phyloP scores from a whole-genome alignment of 1,284 basidiomycete genomes.

The Ceratobasidium sp. region DNA sequence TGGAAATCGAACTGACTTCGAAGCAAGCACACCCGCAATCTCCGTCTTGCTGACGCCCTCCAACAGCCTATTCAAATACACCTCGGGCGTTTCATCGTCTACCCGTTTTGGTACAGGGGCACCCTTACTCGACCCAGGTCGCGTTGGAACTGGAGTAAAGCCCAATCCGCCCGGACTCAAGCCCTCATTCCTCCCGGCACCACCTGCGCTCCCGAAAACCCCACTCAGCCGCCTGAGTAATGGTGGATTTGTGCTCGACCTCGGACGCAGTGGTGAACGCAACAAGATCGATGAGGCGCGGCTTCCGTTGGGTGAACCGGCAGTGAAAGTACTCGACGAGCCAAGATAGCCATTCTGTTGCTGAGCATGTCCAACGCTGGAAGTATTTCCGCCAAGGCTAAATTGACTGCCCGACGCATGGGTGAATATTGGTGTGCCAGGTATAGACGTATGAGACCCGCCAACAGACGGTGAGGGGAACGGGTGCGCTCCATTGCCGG shows the following conservation, averaged over 20 bases:
- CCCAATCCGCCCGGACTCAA: background rate
- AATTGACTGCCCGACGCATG: conserved; percentile 23
- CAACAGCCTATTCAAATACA: conserved; percentile 70
- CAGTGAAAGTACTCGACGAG: conserved; percentile 8
- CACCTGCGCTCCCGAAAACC: conserved; percentile 28
- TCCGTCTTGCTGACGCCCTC: conserved; percentile 75
- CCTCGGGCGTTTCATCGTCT: conserved; percentile 71
- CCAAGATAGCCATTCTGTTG: background rate
- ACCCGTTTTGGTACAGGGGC: background rate
- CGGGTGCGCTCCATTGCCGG: background rate
- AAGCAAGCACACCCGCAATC: conserved; percentile 77
- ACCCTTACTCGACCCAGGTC: conserved; percentile 24
- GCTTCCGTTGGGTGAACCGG: conserved; percentile 20
- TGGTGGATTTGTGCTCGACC: conserved; percentile 37
- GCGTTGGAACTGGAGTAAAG: background rate
- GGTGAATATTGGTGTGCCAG: conserved; percentile 17
- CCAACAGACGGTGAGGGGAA: conserved; percentile 7
- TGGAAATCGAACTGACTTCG: conserved; percentile 63
- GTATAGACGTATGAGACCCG: background rate
- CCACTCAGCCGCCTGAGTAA: conserved; percentile 32
- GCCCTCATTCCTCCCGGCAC: background rate
- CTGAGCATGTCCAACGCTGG: conserved; percentile 19
- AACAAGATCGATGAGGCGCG: conserved; percentile 26
- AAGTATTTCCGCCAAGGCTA: conserved; percentile 11
- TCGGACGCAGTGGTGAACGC: conserved; percentile 18